Conservation (phyloP, 108 stramenopile species). For the Fistulifera solaris region DNA sequence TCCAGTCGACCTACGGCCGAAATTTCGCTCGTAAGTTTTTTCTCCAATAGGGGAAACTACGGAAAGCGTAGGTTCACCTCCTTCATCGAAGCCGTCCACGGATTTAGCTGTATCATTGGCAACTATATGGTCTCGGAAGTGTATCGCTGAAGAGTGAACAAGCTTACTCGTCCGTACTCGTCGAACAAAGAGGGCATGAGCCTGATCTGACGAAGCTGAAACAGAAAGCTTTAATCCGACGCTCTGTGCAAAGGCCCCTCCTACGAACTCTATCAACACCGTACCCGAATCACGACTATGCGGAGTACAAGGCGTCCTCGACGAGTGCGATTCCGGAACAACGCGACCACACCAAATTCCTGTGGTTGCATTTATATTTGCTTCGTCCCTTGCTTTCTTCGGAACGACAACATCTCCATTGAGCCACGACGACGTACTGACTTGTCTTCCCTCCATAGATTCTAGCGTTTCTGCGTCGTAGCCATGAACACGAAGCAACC, state of each 20-base stretch:
- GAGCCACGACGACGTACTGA: constrained; percentile 18
- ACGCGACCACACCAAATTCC: constrained; percentile 14
- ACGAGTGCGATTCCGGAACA: constrained; percentile 12
- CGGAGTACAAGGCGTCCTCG: background rate
- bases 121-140: too few relatives aligned
- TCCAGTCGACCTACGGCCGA: constrained; percentile 20
- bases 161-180: too few relatives aligned
- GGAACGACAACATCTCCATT: constrained; percentile 36
- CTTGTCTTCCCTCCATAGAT: constrained; percentile 15
- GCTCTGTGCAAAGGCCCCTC: constrained; percentile 13
- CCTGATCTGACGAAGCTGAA: too few relatives aligned
- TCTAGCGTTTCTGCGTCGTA: constrained; percentile 17
- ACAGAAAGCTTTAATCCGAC: background rate
- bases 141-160: too few relatives aligned
- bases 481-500: constrained; percentile 29
- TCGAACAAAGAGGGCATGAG: too few relatives aligned
- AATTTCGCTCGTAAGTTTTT: background rate
- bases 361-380: background rate
- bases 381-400: constrained; percentile 8
- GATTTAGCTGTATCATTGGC: too few relatives aligned
- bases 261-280: constrained; percentile 16
- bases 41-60: too few relatives aligned
- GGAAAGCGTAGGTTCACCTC: too few relatives aligned
- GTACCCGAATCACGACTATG: constrained; percentile 4
- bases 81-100: too few relatives aligned